Percentiles rank a stretch among this genome's conserved stretches.
phyloP scores from a whole-genome alignment of 176 grass and related monocot genomes.

The Cocos nucifera region DNA sequence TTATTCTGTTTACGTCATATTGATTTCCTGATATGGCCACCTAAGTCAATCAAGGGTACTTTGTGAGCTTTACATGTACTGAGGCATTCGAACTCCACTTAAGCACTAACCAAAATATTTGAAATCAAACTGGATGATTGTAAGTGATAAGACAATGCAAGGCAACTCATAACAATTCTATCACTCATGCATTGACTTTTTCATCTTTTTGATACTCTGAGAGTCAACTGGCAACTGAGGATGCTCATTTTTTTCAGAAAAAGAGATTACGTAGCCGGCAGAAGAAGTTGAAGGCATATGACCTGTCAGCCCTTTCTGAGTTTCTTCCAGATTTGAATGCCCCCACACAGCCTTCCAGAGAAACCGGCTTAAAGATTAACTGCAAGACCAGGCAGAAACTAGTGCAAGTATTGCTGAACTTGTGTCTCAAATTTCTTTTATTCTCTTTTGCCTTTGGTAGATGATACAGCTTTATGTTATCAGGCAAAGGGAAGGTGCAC shows the following conservation, averaged over 20 bases:
- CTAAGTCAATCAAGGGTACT: no score
- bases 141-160: no score
- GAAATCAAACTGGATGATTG: no score
- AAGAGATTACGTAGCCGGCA: slow-evolving; percentile 38
- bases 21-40: no score
- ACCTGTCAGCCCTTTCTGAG: slow-evolving; percentile 53
- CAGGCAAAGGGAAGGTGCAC: slow-evolving; percentile 44
- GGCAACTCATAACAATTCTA: neutral
- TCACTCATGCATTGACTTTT: neutral
- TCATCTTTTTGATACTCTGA: neutral
- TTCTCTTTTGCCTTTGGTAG: neutral
- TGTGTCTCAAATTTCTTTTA: neutral
- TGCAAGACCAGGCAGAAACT: slow-evolving; percentile 67
- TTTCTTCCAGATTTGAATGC: slow-evolving; percentile 46
- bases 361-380: slow-evolving; percentile 43
- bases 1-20: no score
- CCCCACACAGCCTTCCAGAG: slow-evolving; percentile 1
- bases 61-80: no score
- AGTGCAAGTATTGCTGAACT: slow-evolving; percentile 38
- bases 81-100: no score
- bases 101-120: no score
- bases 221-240: neutral
- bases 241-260: slow-evolving; percentile 33
- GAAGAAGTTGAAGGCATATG: slow-evolving; percentile 81
- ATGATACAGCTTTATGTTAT: neutral